phyloP scores from a whole-genome alignment of 2,329 filamentous ascomycete genomes.

The Aspergillus tubingensis region DNA sequence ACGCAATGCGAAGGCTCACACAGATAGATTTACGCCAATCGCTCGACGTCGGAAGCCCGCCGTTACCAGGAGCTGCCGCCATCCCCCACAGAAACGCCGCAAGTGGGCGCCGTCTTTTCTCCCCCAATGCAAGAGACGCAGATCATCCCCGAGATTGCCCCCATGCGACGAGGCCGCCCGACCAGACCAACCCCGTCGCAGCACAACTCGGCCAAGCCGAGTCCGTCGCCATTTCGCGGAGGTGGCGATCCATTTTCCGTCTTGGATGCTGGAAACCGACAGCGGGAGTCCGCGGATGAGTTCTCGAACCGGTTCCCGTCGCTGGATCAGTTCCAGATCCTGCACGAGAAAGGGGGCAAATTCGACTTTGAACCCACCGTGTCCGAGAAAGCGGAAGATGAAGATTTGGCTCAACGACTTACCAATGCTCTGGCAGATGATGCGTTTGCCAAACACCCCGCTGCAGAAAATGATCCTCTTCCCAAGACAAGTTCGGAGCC shows the following conservation, averaged over 20 bases:
- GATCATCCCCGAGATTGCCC: conserved; percentile 81
- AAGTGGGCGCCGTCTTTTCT: conserved; percentile 79
- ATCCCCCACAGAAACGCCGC: conserved; percentile 58
- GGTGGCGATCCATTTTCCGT: conserved; percentile 87
- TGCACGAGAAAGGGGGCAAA: conserved; percentile 79
- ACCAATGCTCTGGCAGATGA: conserved; percentile 80
- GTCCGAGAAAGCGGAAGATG: conserved; percentile 46
- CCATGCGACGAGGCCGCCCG: conserved; percentile 87
- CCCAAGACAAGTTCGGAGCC: conserved; percentile 29
- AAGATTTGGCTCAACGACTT: conserved; percentile 65
- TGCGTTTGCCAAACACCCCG: conserved; percentile 64
- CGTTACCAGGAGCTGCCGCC: conserved; percentile 62
- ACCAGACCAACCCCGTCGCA: conserved; percentile 51
- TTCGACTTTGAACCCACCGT: conserved; percentile 74
- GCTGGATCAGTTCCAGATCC: conserved; percentile 85
- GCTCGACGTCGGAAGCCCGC: conserved; percentile 65
- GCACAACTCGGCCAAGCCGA: conserved; percentile 57
- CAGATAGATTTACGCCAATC: conserved; percentile 67
- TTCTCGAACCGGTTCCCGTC: conserved; percentile 84
- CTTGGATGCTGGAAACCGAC: conserved; percentile 67
- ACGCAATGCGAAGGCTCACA: conserved; percentile 1
- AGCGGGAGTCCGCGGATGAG: conserved; percentile 66
- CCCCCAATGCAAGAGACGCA: conserved; percentile 71
- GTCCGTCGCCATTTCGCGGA: conserved; percentile 69
- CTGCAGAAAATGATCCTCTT: conserved; percentile 29